These are phyloP conservation scores for Colletotrichum destructivum DNA, from an alignment of 2,329 filamentous ascomycete species.

Conservation along the genomic window DNA sequence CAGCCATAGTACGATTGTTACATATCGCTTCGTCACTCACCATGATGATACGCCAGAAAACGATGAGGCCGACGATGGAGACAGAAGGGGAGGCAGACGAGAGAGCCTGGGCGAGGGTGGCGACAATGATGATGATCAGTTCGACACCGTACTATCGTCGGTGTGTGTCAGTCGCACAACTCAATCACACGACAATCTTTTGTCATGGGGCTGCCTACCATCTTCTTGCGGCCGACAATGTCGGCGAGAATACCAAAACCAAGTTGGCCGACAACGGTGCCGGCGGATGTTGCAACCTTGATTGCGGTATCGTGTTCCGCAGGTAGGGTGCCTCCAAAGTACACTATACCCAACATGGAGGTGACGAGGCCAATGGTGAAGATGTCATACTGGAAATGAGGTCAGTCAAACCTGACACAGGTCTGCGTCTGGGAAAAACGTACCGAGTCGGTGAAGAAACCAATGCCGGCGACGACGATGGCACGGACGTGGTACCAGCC, in stretches of 20 bases:
- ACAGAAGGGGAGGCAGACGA: conserved; percentile 75
- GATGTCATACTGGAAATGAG: conserved; percentile 74
- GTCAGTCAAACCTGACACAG: neutral
- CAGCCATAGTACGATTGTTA: neutral
- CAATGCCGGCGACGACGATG: conserved; percentile 83
- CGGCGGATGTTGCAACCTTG: conserved; percentile 87
- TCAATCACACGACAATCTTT: neutral
- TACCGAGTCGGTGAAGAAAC: conserved; percentile 87
- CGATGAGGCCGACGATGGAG: conserved; percentile 75
- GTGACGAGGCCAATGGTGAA: conserved; percentile 83
- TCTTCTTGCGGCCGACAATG: conserved; percentile 79
- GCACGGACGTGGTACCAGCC: conserved; percentile 89
- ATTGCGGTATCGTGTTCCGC: conserved; percentile 82
- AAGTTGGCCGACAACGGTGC: conserved; percentile 87
- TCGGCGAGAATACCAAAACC: conserved; percentile 86
- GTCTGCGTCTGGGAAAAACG: conserved; percentile 12
- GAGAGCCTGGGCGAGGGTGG: conserved; percentile 80
- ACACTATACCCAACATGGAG: conserved; percentile 84
- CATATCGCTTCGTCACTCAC: neutral
- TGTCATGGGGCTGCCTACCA: conserved; percentile 48
- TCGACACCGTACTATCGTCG: conserved; percentile 77
- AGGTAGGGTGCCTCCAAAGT: conserved; percentile 77
- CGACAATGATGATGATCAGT: conserved; percentile 85
- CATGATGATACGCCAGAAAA: conserved; percentile 89
- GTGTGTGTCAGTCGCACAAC: conserved; percentile 60